Evolutionary conservation across 495 filamentous ascomycete species (phyloP).

Genomic region (Daldinia grandis): DNA sequence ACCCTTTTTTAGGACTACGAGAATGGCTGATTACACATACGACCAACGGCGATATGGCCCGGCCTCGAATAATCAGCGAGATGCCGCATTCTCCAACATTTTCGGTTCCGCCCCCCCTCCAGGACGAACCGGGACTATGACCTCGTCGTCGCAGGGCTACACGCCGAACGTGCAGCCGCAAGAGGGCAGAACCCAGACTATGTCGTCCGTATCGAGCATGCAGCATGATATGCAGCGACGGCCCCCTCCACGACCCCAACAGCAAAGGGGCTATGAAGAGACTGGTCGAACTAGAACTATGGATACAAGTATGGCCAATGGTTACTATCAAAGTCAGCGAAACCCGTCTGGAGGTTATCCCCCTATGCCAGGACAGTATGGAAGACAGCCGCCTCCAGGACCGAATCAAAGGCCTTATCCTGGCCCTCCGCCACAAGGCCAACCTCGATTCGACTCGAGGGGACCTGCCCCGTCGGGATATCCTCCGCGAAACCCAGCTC

Average conservation of each 20-base stretch:
- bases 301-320: slow-evolving; percentile 57
- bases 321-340: slow-evolving; percentile 65
- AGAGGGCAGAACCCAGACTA: slow-evolving; percentile 82
- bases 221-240: slow-evolving; percentile 61
- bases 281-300: slow-evolving; percentile 49
- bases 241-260: slow-evolving; percentile 68
- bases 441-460: slow-evolving; percentile 49
- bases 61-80: slow-evolving; percentile 78
- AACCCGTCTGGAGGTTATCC: slow-evolving; percentile 56
- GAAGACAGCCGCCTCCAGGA: slow-evolving; percentile 34
- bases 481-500: slow-evolving; percentile 64
- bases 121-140: slow-evolving; percentile 89
- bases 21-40: slow-evolving; percentile 90
- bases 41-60: slow-evolving; percentile 73
- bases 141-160: slow-evolving; percentile 63
- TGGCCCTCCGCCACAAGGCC: slow-evolving; percentile 53
- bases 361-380: slow-evolving; percentile 37
- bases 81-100: slow-evolving; percentile 95
- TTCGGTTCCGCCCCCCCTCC: slow-evolving; percentile 89
- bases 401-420: slow-evolving; percentile 62
- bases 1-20: slow-evolving; percentile 42
- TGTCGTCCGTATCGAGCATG: slow-evolving; percentile 83
- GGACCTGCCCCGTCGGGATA: slow-evolving; percentile 59
- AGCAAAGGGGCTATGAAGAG: slow-evolving; percentile 59
- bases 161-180: slow-evolving; percentile 51